These are phyloP conservation scores for Coprinopsis sp. DNA, from an alignment of 768 basidiomycete species.

Conservation along the genomic window DNA sequence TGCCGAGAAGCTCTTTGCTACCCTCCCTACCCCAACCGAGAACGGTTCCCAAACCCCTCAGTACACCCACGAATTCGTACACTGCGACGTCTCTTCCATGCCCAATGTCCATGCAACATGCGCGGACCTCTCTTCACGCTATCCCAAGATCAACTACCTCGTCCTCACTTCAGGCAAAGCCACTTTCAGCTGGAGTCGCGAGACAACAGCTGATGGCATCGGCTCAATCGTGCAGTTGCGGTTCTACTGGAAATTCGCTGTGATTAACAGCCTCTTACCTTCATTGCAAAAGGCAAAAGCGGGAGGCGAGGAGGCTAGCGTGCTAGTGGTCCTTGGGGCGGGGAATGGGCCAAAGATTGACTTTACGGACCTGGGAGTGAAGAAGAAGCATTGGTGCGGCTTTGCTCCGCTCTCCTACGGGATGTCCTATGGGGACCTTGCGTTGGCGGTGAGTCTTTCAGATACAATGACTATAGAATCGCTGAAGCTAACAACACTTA, in stretches of 20 bases:
- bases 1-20: slow-evolving; percentile 41
- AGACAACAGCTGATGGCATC: slow-evolving; percentile 24
- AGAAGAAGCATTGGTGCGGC: slow-evolving; percentile 28
- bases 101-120: slow-evolving; percentile 39
- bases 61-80: slow-evolving; percentile 37
- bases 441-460: slow-evolving; percentile 25
- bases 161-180: slow-evolving; percentile 42
- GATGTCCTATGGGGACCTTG: slow-evolving; percentile 32
- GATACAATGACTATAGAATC: background rate
- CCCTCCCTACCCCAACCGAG: slow-evolving; percentile 24
- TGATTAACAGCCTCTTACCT: slow-evolving; percentile 39
- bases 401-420: slow-evolving; percentile 20
- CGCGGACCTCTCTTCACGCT: slow-evolving; percentile 22
- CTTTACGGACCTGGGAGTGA: slow-evolving; percentile 42
- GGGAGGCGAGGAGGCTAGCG: slow-evolving; percentile 45
- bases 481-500: background rate
- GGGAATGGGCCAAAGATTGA: slow-evolving; percentile 32
- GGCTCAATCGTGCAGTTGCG: slow-evolving; percentile 25
- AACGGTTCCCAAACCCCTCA: too few species aligned
- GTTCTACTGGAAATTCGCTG: slow-evolving; percentile 16
- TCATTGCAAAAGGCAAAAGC: slow-evolving; percentile 39
- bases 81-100: slow-evolving; percentile 51
- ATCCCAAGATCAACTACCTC: slow-evolving; percentile 50
- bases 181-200: slow-evolving; percentile 24
- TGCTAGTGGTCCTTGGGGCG: slow-evolving; percentile 39